A percentile compares a stretch with the other conserved stretches of the same genome.
phyloP scores from a whole-genome alignment of 768 basidiomycete species.

The Myochromella boudieri region DNA sequence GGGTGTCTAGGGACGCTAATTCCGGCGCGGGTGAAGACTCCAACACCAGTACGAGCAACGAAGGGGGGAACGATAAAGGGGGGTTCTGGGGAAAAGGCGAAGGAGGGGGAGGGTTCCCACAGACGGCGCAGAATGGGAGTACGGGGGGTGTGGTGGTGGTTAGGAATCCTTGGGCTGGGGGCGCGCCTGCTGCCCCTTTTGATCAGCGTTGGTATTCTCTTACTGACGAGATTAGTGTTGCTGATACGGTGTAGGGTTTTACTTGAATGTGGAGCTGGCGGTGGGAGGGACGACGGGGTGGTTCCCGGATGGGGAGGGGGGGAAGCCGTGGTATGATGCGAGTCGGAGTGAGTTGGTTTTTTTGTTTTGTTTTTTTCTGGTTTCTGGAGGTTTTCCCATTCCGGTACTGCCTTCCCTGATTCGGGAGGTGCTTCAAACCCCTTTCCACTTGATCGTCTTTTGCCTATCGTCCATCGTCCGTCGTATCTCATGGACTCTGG shows the following conservation, averaged over 20 bases:
- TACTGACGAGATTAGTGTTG: too few species aligned
- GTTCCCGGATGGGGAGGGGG: conserved; percentile 80
- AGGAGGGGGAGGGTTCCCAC: conserved; percentile 67
- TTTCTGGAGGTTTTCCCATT: background rate
- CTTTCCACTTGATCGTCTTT: background rate
- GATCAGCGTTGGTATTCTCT: conserved; percentile 58
- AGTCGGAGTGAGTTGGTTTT: conserved; percentile 41
- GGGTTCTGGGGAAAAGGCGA: conserved; percentile 68
- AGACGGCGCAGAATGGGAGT: conserved; percentile 56
- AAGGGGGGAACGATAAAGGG: conserved; percentile 38
- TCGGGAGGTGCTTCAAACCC: too few species aligned
- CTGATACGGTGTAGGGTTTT: conserved; percentile 65
- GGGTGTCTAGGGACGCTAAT: conserved; percentile 50
- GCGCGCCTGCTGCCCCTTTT: conserved; percentile 70
- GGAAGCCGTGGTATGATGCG: conserved; percentile 77
- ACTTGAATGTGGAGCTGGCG: conserved; percentile 72
- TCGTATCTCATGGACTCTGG: too few species aligned
- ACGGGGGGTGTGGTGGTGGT: conserved; percentile 53
- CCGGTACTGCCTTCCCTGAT: background rate
- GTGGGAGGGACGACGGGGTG: conserved; percentile 85
- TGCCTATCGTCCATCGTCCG: background rate
- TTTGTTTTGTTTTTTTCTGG: background rate
- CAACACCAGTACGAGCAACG: too few species aligned
- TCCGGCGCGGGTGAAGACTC: too few species aligned
- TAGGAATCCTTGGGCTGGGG: conserved; percentile 63